Percentiles rank a stretch among this genome's conserved stretches.
phyloP scores from a whole-genome alignment of 441 rosid species.

The Populus tomentosa region DNA sequence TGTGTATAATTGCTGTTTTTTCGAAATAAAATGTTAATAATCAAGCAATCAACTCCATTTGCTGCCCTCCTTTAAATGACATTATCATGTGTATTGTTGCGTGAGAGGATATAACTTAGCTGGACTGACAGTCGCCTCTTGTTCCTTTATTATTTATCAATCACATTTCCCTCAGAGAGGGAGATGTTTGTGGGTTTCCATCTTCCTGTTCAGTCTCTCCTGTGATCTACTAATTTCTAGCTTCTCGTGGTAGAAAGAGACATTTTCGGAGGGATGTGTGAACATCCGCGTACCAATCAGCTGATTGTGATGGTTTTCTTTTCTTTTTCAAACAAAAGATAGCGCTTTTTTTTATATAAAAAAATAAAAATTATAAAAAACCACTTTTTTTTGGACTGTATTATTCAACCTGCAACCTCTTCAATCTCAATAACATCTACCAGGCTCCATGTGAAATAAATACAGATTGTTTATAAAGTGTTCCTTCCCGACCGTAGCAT shows the following conservation, averaged over 20 bases:
- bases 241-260: background rate
- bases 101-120: background rate
- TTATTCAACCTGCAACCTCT: no score
- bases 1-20: constrained; percentile 18
- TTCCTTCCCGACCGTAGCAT: no score
- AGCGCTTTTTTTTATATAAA: no score
- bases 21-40: background rate
- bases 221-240: background rate
- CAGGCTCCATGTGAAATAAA: no score
- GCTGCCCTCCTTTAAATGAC: background rate
- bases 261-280: background rate
- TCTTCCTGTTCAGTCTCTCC: background rate
- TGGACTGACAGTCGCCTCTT: background rate
- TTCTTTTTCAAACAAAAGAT: no score
- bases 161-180: background rate
- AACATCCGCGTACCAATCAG: background rate
- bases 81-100: background rate
- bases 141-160: background rate
- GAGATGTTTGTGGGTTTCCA: background rate
- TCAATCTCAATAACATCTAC: no score
- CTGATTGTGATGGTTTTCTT: background rate
- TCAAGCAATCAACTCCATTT: background rate
- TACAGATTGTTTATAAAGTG: no score
- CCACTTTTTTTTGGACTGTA: no score
- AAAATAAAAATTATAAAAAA: no score